Base-by-base conservation (phyloP, 495 filamentous ascomycete species). In the Filosporella fistucella region DNA sequence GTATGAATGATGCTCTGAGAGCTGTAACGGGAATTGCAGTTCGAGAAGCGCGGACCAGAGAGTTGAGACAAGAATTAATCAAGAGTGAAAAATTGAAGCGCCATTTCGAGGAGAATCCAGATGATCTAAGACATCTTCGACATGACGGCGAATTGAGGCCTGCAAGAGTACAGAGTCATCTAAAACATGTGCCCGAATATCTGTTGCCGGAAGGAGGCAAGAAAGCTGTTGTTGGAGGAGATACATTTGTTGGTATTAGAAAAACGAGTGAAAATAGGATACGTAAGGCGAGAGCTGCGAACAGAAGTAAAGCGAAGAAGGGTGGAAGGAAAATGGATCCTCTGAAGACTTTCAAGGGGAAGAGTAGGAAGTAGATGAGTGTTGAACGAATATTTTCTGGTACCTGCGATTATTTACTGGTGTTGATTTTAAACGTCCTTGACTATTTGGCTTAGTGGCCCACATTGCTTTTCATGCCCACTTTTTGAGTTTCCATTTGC, bases 71-170 rank as follows among this genome's bases (percentile, higher is more conserved):
- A 61, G 94, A 97, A 61, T 71, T 99, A 23, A 69, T 96, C 49
- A 89, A 91, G 63, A 89, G 83, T 56, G 91, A 96, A 63, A 96
- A 94, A 60, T 67, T 98, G 45, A 91, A 91, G 66, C 76, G 93
- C 47, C 89, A 95, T 68, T 97, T 96, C 59, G 93, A 97, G 60
- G 93, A 99, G 66, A 96, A 97, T 63, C 93, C 93, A 0, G 80
- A 81, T 7, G 91, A 96, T 59, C 67, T 96, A 33, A 75, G 82
- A 17, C 86, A 93, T 61, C 71, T 99, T 42, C 75, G 93, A 22
- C 93, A 99, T 60, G 94, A 99, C 62, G 85, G 82, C 9, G 93
- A 96, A 64, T 67, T 93, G 35, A 81, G 88, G 51, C 75, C 82
- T 17, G 85, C 86, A 4, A 74, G 86, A 53, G 75, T 90, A 23